Evolutionary conservation across 805 yeast genomes (phyloP).

Genomic region (Yueomyces sp.): DNA sequence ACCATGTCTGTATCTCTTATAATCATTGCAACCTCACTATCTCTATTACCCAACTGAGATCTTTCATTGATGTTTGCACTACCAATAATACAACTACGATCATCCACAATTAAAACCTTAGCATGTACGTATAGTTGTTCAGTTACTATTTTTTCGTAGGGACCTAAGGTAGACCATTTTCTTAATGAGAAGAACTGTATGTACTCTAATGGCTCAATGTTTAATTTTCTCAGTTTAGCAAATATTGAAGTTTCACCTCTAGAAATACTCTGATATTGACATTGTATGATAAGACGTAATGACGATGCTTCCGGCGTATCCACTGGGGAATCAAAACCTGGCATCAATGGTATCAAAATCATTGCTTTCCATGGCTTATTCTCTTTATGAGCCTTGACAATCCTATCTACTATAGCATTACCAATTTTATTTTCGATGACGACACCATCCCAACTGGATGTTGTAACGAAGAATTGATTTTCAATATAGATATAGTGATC

Average conservation of each 20-base stretch:
- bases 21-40: slow-evolving; percentile 85
- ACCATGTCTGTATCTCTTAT: slow-evolving; percentile 72
- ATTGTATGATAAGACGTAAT: slow-evolving; percentile 92
- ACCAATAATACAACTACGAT: slow-evolving; percentile 85
- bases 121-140: slow-evolving; percentile 94
- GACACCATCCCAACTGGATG: slow-evolving; percentile 76
- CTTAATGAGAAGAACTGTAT: slow-evolving; percentile 85
- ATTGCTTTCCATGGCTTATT: slow-evolving; percentile 79
- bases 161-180: slow-evolving; percentile 92
- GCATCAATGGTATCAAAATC: slow-evolving; percentile 89
- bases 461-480: slow-evolving; percentile 86
- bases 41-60: slow-evolving; percentile 88
- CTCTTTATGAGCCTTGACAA: slow-evolving; percentile 72
- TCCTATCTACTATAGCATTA: slow-evolving; percentile 94
- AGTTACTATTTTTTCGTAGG: slow-evolving; percentile 55
- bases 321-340: slow-evolving; percentile 90
- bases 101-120: slow-evolving; percentile 84
- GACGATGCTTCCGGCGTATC: slow-evolving; percentile 89
- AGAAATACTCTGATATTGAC: slow-evolving; percentile 87
- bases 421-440: slow-evolving; percentile 76
- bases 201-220: slow-evolving; percentile 81
- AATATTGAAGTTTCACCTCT: slow-evolving; percentile 82
- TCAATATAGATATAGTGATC: slow-evolving; percentile 91
- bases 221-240: slow-evolving; percentile 62
- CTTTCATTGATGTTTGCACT: slow-evolving; percentile 96